Evolutionary conservation across 345 rosid genomes (phyloP).

Genomic region (Citrus mangshanensis): DNA sequence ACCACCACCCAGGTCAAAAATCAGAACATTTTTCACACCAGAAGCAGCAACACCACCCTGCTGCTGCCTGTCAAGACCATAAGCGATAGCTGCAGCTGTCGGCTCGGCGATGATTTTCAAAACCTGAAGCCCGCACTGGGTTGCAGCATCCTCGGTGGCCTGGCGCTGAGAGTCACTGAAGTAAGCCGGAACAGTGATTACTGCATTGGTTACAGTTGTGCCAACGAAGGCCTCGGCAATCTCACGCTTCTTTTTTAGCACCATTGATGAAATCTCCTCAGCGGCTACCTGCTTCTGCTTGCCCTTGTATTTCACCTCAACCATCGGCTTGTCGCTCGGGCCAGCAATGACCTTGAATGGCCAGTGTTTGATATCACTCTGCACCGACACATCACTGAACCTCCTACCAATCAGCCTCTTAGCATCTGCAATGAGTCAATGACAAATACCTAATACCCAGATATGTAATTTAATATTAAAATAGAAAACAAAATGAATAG

Average conservation of each 20-base stretch:
- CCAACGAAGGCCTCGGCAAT: slow-evolving; percentile 56
- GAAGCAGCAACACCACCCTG: not conserved
- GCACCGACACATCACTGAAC: slow-evolving; percentile 48
- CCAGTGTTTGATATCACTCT: slow-evolving; percentile 53
- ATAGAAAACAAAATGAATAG: too few relatives aligned
- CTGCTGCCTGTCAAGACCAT: slow-evolving; percentile 43
- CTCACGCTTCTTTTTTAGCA: slow-evolving; percentile 64
- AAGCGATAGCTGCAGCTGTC: slow-evolving; percentile 49
- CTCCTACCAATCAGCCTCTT: slow-evolving; percentile 68
- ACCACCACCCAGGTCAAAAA: slow-evolving; percentile 51
- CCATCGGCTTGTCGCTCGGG: slow-evolving; percentile 56
- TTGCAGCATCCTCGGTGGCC: slow-evolving; percentile 43
- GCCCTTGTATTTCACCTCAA: slow-evolving; percentile 47
- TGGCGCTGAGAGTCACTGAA: slow-evolving; percentile 46
- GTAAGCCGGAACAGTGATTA: slow-evolving; percentile 45
- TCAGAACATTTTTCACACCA: slow-evolving; percentile 39
- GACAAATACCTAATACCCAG: too few relatives aligned
- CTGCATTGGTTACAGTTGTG: slow-evolving; percentile 31
- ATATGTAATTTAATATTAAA: too few relatives aligned
- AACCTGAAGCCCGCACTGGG: slow-evolving; percentile 32
- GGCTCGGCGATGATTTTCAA: slow-evolving; percentile 38
- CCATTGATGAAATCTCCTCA: slow-evolving; percentile 69
- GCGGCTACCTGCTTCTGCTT: slow-evolving; percentile 52
- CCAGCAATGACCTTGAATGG: slow-evolving; percentile 54
- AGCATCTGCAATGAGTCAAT: not conserved